Conservation (phyloP, 2,329 filamentous ascomycete genomes). For the Sporothrix globosa region DNA sequence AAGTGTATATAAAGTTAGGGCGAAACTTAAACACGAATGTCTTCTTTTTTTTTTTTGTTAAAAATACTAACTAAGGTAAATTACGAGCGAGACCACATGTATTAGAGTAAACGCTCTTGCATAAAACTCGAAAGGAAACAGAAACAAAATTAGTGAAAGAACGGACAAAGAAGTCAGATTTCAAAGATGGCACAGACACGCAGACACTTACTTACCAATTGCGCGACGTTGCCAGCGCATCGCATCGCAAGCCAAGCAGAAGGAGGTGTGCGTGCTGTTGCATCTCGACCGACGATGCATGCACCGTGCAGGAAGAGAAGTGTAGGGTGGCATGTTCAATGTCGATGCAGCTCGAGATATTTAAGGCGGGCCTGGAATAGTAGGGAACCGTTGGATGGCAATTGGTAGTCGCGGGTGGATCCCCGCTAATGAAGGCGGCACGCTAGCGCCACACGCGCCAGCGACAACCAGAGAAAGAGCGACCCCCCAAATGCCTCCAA, state of each 20-base stretch:
- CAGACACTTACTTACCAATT: not conserved
- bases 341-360: slow-evolving; percentile 31
- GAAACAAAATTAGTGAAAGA: not conserved
- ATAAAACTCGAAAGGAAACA: not conserved
- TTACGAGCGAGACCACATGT: no score
- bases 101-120: not conserved
- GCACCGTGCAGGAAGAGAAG: not conserved
- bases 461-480: slow-evolving; percentile 10
- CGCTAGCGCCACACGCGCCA: slow-evolving; percentile 26
- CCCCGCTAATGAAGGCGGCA: slow-evolving; percentile 12
- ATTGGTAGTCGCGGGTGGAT: slow-evolving; percentile 37
- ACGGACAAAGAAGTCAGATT: not conserved
- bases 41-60: no score
- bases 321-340: not conserved
- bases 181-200: not conserved
- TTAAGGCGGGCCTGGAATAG: slow-evolving; percentile 39
- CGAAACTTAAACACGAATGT: not conserved
- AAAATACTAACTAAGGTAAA: no score
- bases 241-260: not conserved
- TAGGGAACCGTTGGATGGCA: slow-evolving; percentile 28
- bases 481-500: not conserved
- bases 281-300: slow-evolving; percentile 3
- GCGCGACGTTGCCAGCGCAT: not conserved
- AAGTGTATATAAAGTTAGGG: not conserved
- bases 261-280: not conserved